These are phyloP conservation scores for Picocystis sp. DNA, from an alignment of 163 green algal species.

Conservation along the genomic window DNA sequence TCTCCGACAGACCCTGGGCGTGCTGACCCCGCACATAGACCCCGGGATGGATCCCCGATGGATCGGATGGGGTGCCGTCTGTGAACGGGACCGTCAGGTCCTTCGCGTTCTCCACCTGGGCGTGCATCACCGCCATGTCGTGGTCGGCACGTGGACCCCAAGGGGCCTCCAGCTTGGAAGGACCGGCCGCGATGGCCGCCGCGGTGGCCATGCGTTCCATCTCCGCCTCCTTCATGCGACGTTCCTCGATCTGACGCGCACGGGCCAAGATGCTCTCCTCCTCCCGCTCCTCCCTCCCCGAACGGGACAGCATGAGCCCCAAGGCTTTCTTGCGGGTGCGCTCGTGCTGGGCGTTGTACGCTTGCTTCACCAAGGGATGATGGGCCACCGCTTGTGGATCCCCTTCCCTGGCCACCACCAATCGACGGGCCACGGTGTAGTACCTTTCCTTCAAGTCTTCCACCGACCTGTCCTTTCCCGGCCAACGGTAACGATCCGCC, in stretches of 20 bases:
- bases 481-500: constrained; percentile 55
- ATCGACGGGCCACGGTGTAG: constrained; percentile 54
- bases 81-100: too few relatives aligned
- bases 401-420: constrained; percentile 35
- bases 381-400: constrained; percentile 27
- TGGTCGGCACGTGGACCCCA: too few relatives aligned
- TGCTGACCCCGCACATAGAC: too few relatives aligned
- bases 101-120: too few relatives aligned
- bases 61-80: too few relatives aligned
- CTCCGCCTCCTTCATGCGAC: constrained; percentile 21
- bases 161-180: too few relatives aligned
- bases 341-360: constrained; percentile 40
- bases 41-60: too few relatives aligned
- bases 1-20: too few relatives aligned
- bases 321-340: constrained; percentile 47
- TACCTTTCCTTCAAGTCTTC: constrained; percentile 91
- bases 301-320: constrained; percentile 34
- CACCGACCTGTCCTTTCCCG: constrained; percentile 23
- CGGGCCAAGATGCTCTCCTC: constrained; percentile 31
- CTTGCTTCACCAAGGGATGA: constrained; percentile 31
- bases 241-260: constrained; percentile 39
- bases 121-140: too few relatives aligned
- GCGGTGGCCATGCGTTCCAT: background rate
- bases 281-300: constrained; percentile 27
- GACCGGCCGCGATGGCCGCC: too few relatives aligned